phyloP scores from a whole-genome alignment of 164 flowering plant species.

The Hamamelis virginiana region DNA sequence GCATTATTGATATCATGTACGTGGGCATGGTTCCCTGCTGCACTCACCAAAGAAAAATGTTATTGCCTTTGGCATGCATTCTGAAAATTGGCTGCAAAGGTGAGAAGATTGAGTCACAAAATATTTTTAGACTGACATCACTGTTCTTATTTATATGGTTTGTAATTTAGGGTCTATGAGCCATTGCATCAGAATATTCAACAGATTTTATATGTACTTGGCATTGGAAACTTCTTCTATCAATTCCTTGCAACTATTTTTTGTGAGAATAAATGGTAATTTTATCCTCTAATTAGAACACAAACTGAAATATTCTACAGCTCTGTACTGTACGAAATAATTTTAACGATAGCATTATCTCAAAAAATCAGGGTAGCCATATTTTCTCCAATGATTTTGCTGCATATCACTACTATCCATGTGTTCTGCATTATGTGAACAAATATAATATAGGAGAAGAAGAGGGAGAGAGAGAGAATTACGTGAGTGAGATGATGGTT shows the following conservation, averaged over 20 bases:
- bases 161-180: too few relatives aligned
- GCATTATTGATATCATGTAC: slow-evolving; percentile 10
- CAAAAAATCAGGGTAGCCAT: neutral
- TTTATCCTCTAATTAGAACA: too few relatives aligned
- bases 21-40: slow-evolving; percentile 23
- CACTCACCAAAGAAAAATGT: neutral
- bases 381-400: too few relatives aligned
- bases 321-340: too few relatives aligned
- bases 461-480: neutral
- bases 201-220: neutral
- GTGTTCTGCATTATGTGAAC: too few relatives aligned
- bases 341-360: neutral
- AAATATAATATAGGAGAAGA: neutral
- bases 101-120: neutral
- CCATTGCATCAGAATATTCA: neutral
- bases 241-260: too few relatives aligned
- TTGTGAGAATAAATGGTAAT: too few relatives aligned
- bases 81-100: neutral
- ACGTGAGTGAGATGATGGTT: slow-evolving; percentile 3
- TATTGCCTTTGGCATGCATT: neutral
- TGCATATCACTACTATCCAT: too few relatives aligned
- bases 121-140: neutral
- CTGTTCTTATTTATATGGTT: neutral
- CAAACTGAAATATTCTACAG: too few relatives aligned
- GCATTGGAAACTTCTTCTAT: neutral